Percentiles rank a stretch among this genome's conserved stretches.
phyloP scores from a whole-genome alignment of 2,329 filamentous ascomycete species.

The Beauveria pseudobassiana region DNA sequence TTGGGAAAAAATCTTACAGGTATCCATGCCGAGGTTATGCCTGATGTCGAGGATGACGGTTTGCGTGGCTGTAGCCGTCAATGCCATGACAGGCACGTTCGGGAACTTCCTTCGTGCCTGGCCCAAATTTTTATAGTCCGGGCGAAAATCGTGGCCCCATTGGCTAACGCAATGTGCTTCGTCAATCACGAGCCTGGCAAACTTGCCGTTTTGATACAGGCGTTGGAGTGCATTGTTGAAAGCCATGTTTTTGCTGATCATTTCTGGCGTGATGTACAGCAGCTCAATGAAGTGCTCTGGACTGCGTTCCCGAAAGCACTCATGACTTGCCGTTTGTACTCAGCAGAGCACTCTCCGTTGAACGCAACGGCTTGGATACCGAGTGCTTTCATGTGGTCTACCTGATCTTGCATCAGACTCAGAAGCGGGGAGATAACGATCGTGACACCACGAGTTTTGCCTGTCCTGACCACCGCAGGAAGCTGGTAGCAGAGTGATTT shows the following conservation, averaged over 20 bases:
- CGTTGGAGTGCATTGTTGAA: conserved; percentile 60
- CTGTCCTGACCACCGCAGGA: conserved; percentile 74
- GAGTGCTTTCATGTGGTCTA: conserved; percentile 68
- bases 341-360: conserved; percentile 64
- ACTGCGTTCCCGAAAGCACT: conserved; percentile 51
- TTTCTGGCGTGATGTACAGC: conserved; percentile 93
- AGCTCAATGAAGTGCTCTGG: conserved; percentile 76
- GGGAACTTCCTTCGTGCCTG: conserved; percentile 64
- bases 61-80: conserved; percentile 90
- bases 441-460: conserved; percentile 78
- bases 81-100: conserved; percentile 81
- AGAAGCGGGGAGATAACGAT: conserved; percentile 91
- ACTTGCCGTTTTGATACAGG: conserved; percentile 61
- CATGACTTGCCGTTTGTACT: conserved; percentile 60
- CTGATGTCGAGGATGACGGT: conserved; percentile 90
- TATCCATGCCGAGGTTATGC: conserved; percentile 76
- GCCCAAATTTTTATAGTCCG: conserved; percentile 86
- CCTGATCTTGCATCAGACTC: conserved; percentile 96
- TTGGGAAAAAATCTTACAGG: conserved; percentile 74
- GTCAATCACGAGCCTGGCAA: conserved; percentile 91
- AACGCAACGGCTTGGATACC: conserved; percentile 74
- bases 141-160: conserved; percentile 97
- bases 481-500: conserved; percentile 97
- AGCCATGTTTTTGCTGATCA: conserved; percentile 73
- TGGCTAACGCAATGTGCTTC: conserved; percentile 99